These are phyloP conservation scores for Globisporangium rhizosaccharum DNA, from an alignment of 352 stramenopile genomes.

Conservation along the genomic window DNA sequence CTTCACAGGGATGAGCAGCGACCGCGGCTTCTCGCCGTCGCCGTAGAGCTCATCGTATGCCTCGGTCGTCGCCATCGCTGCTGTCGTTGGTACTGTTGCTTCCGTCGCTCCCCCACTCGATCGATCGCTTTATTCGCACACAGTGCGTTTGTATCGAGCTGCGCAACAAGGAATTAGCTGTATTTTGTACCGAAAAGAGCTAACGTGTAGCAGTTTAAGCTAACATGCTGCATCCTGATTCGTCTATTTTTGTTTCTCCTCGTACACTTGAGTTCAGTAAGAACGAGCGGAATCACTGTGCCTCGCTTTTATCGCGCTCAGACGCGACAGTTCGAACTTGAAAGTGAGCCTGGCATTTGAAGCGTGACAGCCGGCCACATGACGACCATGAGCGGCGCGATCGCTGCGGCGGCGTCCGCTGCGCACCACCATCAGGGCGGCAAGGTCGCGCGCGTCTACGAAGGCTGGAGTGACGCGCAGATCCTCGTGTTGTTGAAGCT, in stretches of 20 bases:
- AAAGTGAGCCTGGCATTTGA: not conserved
- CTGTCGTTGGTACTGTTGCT: not conserved
- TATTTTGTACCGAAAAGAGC: too few relatives aligned
- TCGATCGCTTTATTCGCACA: too few relatives aligned
- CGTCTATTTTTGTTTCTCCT: too few relatives aligned
- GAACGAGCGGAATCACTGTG: too few relatives aligned
- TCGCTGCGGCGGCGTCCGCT: not conserved
- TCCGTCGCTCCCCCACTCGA: too few relatives aligned
- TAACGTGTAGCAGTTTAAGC: too few relatives aligned
- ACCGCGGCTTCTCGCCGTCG: slow-evolving; percentile 37
- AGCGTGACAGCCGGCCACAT: not conserved
- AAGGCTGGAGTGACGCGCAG: slow-evolving; percentile 48
- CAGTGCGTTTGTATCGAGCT: too few relatives aligned
- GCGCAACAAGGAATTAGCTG: too few relatives aligned
- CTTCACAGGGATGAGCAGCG: slow-evolving; percentile 88
- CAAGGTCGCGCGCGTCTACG: slow-evolving; percentile 24
- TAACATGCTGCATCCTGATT: too few relatives aligned
- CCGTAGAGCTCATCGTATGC: slow-evolving; percentile 26
- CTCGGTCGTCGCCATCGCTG: not conserved
- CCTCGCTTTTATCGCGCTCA: too few relatives aligned
- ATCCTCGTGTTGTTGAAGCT: slow-evolving; percentile 42
- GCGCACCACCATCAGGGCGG: slow-evolving; percentile 1
- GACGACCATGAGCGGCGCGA: not conserved
- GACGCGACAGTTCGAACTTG: too few relatives aligned
- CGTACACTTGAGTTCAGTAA: too few relatives aligned